phyloP scores from a whole-genome alignment of 2,329 filamentous ascomycete genomes.

The Lasiodiplodia hormozganensis region DNA sequence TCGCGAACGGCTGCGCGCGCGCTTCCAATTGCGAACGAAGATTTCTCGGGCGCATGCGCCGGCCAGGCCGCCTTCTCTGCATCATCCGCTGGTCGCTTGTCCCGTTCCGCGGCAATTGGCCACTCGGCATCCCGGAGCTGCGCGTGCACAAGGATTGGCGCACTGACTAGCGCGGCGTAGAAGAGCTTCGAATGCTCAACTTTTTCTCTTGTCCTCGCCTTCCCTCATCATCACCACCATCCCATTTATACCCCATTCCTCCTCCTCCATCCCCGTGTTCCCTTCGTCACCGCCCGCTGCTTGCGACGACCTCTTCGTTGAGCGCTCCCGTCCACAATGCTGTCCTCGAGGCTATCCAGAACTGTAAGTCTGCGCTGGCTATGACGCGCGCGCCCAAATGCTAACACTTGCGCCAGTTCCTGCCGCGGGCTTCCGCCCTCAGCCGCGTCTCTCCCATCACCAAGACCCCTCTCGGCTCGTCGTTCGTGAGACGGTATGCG shows the following conservation, averaged over 20 bases:
- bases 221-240: slow-evolving; percentile 36
- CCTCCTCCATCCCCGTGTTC: slow-evolving; percentile 33
- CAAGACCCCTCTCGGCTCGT: slow-evolving; percentile 74
- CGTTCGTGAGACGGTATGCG: slow-evolving; percentile 77
- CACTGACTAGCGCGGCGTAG: slow-evolving; percentile 23
- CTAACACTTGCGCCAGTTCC: slow-evolving; percentile 44
- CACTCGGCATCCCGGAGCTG: slow-evolving; percentile 21
- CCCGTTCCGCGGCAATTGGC: slow-evolving; percentile 24
- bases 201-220: slow-evolving; percentile 40
- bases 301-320: slow-evolving; percentile 35
- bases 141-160: slow-evolving; percentile 12
- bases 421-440: slow-evolving; percentile 78
- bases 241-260: slow-evolving; percentile 34
- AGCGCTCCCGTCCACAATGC: slow-evolving; percentile 43
- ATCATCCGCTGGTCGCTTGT: slow-evolving; percentile 14
- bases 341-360: slow-evolving; percentile 52
- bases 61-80: not conserved
- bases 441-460: slow-evolving; percentile 71
- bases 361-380: slow-evolving; percentile 41
- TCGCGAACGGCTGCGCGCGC: not conserved
- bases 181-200: slow-evolving; percentile 32
- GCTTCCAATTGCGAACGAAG: not conserved
- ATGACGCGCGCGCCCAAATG: slow-evolving; percentile 16
- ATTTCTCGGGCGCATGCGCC: slow-evolving; percentile 24
- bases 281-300: slow-evolving; percentile 38